Evolutionary conservation across 257 asterid species (phyloP).

Genomic region (Plantago major): DNA sequence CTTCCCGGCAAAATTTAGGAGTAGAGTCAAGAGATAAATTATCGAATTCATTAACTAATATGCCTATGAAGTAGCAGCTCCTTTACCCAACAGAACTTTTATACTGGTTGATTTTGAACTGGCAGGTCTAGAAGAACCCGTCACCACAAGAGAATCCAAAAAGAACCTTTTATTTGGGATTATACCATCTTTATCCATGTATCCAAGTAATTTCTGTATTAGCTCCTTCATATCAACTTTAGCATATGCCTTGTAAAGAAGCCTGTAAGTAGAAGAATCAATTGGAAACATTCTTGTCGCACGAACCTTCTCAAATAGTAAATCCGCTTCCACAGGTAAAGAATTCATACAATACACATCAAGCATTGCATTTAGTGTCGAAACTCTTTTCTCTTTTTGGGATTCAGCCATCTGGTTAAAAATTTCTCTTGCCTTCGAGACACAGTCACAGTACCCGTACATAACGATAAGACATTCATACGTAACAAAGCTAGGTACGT

Average conservation of each 20-base stretch:
- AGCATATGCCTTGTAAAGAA: slow-evolving; percentile 75
- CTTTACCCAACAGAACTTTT: slow-evolving; percentile 16
- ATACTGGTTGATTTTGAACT: slow-evolving; percentile 32
- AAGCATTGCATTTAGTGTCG: slow-evolving; percentile 89
- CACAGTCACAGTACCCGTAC: slow-evolving; percentile 79
- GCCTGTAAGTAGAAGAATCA: slow-evolving; percentile 75
- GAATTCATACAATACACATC: slow-evolving; percentile 78
- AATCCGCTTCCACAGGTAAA: slow-evolving; percentile 68
- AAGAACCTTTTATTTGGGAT: slow-evolving; percentile 81
- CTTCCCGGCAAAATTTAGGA: background rate
- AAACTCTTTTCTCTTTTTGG: slow-evolving; percentile 59
- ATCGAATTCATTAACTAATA: slow-evolving; percentile 20
- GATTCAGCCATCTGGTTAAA: slow-evolving; percentile 54
- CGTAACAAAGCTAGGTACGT: slow-evolving; percentile 71
- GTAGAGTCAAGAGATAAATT: background rate
- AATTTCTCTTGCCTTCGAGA: slow-evolving; percentile 70
- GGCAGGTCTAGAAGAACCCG: slow-evolving; percentile 50
- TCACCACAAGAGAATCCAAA: slow-evolving; percentile 73
- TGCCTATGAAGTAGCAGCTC: slow-evolving; percentile 20
- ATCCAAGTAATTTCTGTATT: slow-evolving; percentile 43
- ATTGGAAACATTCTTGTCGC: slow-evolving; percentile 34
- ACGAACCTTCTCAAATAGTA: slow-evolving; percentile 57
- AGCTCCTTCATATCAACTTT: slow-evolving; percentile 81
- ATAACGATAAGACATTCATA: slow-evolving; percentile 73
- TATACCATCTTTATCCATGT: slow-evolving; percentile 85